Evolutionary conservation across 75 land plant genomes (phyloP).

Genomic region (Chamaecyparis obtusa): DNA sequence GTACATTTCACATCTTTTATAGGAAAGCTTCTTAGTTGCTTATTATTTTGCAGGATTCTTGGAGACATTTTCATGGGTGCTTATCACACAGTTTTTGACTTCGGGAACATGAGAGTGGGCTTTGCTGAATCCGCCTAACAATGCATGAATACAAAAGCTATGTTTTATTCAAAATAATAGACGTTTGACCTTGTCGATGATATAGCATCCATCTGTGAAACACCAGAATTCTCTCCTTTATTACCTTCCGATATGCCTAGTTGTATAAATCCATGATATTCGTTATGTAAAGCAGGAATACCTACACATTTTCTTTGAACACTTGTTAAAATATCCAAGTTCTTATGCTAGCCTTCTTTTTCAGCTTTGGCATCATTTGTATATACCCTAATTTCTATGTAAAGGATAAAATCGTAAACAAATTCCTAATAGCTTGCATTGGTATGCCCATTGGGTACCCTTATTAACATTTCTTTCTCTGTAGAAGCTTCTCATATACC

Average conservation of each 20-base stretch:
- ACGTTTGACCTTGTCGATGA: neutral
- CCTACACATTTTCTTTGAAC: neutral
- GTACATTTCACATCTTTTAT: neutral
- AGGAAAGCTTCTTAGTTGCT: neutral
- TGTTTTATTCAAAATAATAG: neutral
- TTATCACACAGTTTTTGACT: constrained; percentile 80
- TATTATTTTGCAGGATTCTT: constrained; percentile 56
- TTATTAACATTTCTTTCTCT: neutral
- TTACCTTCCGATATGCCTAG: neutral
- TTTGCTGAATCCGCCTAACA: constrained; percentile 66
- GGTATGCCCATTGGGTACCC: neutral
- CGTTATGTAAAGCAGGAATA: neutral
- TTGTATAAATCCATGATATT: neutral
- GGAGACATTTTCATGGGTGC: constrained; percentile 83
- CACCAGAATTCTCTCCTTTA: neutral
- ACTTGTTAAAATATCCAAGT: neutral
- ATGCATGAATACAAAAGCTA: neutral
- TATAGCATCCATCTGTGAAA: neutral
- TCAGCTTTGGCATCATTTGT: neutral
- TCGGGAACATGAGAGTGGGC: constrained; percentile 50
- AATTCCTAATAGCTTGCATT: too few relatives aligned
- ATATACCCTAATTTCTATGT: neutral
- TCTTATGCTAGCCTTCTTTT: neutral
- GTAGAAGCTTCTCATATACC: too few relatives aligned
- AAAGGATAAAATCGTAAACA: neutral